Evolutionary conservation across 805 yeast genomes (phyloP).

Genomic region (Ogataea pignaliae): DNA sequence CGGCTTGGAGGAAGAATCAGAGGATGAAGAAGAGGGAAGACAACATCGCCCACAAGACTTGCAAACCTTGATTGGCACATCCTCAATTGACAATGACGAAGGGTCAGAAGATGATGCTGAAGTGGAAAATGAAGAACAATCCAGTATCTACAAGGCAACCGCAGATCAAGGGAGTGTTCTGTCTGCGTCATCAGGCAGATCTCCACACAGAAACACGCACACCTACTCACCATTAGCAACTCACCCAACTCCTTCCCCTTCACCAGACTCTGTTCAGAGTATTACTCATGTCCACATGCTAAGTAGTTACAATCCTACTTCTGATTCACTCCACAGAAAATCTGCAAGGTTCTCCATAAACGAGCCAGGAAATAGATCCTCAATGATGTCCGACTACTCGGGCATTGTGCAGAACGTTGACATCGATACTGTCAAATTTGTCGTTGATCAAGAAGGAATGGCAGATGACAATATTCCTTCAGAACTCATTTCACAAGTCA

Average conservation of each 20-base stretch:
- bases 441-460: constrained; percentile 20
- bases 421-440: constrained; percentile 30
- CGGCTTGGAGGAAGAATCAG: background rate
- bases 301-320: background rate
- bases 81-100: background rate
- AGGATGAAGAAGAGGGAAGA: background rate
- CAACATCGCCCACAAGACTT: background rate
- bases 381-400: constrained; percentile 32
- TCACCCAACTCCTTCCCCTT: too few species aligned
- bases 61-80: background rate
- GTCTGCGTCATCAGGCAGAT: background rate
- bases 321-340: constrained; percentile 1
- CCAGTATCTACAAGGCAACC: too few species aligned
- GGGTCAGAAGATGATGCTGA: too few species aligned
- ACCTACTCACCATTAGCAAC: constrained; percentile 4
- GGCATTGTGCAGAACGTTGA: constrained; percentile 35
- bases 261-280: too few species aligned
- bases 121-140: too few species aligned
- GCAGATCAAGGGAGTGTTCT: too few species aligned
- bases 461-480: constrained; percentile 11
- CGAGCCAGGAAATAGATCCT: constrained; percentile 24
- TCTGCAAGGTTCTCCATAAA: constrained; percentile 2
- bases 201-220: constrained; percentile 7
- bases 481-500: constrained; percentile 17
- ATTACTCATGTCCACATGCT: too few species aligned